A percentile compares a stretch with the other conserved stretches of the same genome.
Evolutionary conservation across 2,329 filamentous ascomycete species (phyloP).

Genomic region (Myriosclerotinia curreyana): DNA sequence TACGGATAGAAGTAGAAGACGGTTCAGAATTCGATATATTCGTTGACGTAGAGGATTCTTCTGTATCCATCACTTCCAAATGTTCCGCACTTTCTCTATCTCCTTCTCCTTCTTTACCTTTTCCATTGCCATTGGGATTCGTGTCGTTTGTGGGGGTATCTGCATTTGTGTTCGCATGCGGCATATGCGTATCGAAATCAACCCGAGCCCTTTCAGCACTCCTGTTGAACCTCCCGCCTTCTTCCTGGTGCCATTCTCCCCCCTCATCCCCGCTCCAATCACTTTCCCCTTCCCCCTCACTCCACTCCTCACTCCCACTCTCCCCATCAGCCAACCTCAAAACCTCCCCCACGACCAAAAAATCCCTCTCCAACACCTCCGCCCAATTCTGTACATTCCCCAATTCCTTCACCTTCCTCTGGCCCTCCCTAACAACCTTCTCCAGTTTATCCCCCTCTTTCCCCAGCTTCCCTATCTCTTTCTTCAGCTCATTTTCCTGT

Average conservation of each 20-base stretch:
- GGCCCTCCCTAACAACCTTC: conserved; percentile 60
- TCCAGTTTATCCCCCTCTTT: conserved; percentile 64
- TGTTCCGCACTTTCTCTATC: conserved; percentile 17
- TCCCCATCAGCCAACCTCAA: conserved; percentile 51
- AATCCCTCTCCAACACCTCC: conserved; percentile 71
- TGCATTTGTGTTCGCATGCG: conserved; percentile 24
- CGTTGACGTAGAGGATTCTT: conserved; percentile 28
- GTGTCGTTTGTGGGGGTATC: conserved; percentile 24
- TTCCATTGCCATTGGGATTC: conserved; percentile 22
- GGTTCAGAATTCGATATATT: conserved; percentile 30
- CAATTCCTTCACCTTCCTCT: conserved; percentile 68
- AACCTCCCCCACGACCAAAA: conserved; percentile 63
- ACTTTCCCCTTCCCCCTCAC: conserved; percentile 15
- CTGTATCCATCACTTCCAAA: conserved; percentile 23
- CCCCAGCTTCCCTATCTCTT: conserved; percentile 57
- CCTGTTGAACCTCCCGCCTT: background rate
- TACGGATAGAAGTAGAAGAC: conserved; percentile 33
- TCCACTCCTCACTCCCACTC: conserved; percentile 22
- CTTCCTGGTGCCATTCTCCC: background rate
- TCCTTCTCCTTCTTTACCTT: conserved; percentile 19
- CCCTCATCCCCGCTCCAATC: conserved; percentile 19
- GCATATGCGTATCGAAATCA: background rate
- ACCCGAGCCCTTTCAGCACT: background rate
- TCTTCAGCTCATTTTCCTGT: conserved; percentile 65
- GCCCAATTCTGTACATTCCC: conserved; percentile 86